Conservation (phyloP, 768 basidiomycete genomes). For the Collybia mongolica region DNA sequence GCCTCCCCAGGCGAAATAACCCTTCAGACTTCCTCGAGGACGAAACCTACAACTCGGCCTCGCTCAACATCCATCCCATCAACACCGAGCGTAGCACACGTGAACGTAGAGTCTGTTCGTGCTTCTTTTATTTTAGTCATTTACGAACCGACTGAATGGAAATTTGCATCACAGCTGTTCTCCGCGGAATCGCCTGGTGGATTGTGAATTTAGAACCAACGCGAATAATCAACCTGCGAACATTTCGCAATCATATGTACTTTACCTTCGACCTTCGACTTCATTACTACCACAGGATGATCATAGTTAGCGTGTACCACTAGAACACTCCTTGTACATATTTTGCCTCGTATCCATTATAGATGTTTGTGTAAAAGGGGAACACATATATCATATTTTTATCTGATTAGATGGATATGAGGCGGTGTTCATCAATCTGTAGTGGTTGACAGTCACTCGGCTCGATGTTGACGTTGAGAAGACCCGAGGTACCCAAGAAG, state of each 20-base stretch:
- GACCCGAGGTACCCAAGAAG: too few species aligned
- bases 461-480: too few species aligned
- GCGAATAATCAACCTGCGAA: background rate
- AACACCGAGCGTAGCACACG: conserved; percentile 23
- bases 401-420: too few species aligned
- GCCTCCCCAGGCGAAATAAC: background rate
- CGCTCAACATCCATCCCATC: conserved; percentile 35
- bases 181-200: conserved; percentile 41
- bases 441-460: too few species aligned
- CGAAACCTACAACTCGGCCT: conserved; percentile 14
- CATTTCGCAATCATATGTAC: conserved; percentile 2
- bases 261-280: conserved; percentile 21
- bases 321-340: too few species aligned
- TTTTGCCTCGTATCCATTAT: too few species aligned
- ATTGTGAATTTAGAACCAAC: conserved; percentile 18
- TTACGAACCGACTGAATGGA: background rate
- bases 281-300: background rate
- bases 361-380: too few species aligned
- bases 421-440: too few species aligned
- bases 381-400: too few species aligned
- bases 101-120: conserved; percentile 14
- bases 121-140: background rate
- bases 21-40: background rate
- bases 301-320: too few species aligned
- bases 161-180: conserved; percentile 27